Percentiles rank a stretch among this genome's conserved stretches.
Conservation (phyloP, 768 basidiomycete genomes). For the Lentinula raphanica region DNA sequence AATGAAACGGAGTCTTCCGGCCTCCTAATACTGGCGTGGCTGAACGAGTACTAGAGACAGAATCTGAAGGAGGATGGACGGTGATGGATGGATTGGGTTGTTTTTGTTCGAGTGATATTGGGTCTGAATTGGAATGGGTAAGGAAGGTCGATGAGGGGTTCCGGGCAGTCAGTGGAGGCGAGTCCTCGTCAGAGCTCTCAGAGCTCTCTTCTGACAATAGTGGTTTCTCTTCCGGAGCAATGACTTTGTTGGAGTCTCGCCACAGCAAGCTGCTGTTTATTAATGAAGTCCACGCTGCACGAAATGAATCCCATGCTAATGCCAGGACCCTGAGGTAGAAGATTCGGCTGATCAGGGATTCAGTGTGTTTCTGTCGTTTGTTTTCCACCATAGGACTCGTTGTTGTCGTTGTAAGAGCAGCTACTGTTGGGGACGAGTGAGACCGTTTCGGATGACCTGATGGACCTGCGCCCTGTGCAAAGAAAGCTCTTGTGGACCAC, state of each 20-base stretch:
- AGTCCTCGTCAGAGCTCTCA: conserved; percentile 26
- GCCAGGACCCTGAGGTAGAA: conserved; percentile 69
- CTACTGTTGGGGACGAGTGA: conserved; percentile 52
- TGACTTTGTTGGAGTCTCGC: conserved; percentile 15
- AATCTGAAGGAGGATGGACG: conserved; percentile 9
- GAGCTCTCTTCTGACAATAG: conserved; percentile 28
- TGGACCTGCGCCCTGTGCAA: conserved; percentile 28
- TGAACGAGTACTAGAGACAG: conserved; percentile 29
- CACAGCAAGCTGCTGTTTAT: conserved; percentile 13
- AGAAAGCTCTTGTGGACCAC: conserved; percentile 52
- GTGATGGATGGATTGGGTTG: not conserved
- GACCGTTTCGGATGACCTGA: conserved; percentile 46
- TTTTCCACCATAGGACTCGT: conserved; percentile 21
- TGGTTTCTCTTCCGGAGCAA: conserved; percentile 27
- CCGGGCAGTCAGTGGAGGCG: conserved; percentile 7
- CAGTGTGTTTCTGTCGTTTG: conserved; percentile 33
- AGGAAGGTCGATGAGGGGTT: not conserved
- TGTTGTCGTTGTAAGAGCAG: conserved; percentile 16
- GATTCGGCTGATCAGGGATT: conserved; percentile 48
- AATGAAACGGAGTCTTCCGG: conserved; percentile 68
- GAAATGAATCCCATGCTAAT: conserved; percentile 64
- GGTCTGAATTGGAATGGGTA: conserved; percentile 6
- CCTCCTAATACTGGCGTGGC: conserved; percentile 44
- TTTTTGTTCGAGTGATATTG: not conserved
- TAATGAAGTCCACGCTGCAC: conserved; percentile 54